phyloP scores from a whole-genome alignment of 1,284 basidiomycete species.

The Ustilago curta region DNA sequence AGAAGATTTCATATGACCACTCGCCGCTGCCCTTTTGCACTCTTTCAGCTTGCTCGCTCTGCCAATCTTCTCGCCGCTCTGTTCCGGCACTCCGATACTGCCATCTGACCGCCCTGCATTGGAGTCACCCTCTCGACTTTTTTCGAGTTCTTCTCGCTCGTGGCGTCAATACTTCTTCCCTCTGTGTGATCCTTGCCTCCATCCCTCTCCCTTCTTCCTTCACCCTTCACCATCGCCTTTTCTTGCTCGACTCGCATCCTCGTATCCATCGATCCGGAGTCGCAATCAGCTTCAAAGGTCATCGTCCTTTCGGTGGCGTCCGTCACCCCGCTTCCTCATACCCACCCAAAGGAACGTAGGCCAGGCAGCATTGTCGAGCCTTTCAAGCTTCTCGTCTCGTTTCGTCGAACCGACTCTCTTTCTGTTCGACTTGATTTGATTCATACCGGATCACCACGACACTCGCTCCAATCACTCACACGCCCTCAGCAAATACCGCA shows the following conservation, averaged over 20 bases:
- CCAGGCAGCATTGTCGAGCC: background rate
- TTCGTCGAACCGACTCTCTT: background rate
- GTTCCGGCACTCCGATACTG: background rate
- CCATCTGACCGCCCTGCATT: background rate
- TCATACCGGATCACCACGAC: no score
- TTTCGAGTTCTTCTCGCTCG: background rate
- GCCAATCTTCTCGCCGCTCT: background rate
- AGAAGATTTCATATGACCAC: no score
- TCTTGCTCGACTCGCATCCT: conserved; percentile 1
- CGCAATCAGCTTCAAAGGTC: conserved; percentile 17
- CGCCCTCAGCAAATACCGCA: background rate
- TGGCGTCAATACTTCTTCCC: background rate
- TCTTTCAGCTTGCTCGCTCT: no score
- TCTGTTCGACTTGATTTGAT: no score
- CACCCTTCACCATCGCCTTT: no score
- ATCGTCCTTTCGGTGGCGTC: conserved; percentile 21
- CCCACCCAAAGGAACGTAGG: background rate
- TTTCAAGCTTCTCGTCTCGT: background rate
- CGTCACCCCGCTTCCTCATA: background rate
- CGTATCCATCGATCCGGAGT: conserved; percentile 22
- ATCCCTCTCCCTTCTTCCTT: background rate
- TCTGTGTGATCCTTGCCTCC: background rate
- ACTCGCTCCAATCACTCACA: background rate
- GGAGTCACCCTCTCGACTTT: conserved; percentile 1
- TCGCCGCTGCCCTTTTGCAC: no score